phyloP scores from a whole-genome alignment of 108 stramenopile species.

The Skeletonema marinoi region DNA sequence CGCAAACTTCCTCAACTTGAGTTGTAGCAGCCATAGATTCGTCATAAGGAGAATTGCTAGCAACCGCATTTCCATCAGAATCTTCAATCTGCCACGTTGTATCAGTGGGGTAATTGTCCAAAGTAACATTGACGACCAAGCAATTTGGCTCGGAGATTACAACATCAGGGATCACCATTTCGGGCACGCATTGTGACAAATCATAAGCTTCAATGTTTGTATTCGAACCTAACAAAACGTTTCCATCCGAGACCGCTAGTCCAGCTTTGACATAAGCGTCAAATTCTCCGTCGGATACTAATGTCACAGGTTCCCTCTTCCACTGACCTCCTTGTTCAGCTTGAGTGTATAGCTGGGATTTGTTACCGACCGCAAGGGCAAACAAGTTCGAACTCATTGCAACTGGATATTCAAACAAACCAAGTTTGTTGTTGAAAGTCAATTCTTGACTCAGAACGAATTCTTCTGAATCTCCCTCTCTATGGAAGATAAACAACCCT shows the following conservation, averaged over 20 bases:
- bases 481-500: slow-evolving; percentile 10
- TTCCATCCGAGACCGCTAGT: slow-evolving; percentile 9
- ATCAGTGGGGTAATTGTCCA: slow-evolving; percentile 1
- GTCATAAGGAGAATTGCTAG: not conserved
- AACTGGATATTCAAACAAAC: slow-evolving; percentile 22
- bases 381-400: slow-evolving; percentile 19
- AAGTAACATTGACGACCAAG: not conserved
- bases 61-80: not conserved
- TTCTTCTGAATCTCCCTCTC: not conserved
- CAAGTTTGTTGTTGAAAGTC: slow-evolving; percentile 3
- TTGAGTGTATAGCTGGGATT: slow-evolving; percentile 13
- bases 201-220: slow-evolving; percentile 11
- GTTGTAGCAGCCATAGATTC: not conserved
- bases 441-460: slow-evolving; percentile 13
- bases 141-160: not conserved
- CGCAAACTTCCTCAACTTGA: slow-evolving; percentile 2
- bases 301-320: slow-evolving; percentile 12
- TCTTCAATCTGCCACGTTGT: slow-evolving; percentile 3
- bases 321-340: slow-evolving; percentile 4
- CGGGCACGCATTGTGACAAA: slow-evolving; percentile 8
- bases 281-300: slow-evolving; percentile 10
- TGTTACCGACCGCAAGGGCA: slow-evolving; percentile 14
- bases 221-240: not conserved
- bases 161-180: not conserved
- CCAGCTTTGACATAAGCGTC: slow-evolving; percentile 5